phyloP scores from a whole-genome alignment of 2,329 filamentous ascomycete genomes.

The Tolypocladium tundrense region DNA sequence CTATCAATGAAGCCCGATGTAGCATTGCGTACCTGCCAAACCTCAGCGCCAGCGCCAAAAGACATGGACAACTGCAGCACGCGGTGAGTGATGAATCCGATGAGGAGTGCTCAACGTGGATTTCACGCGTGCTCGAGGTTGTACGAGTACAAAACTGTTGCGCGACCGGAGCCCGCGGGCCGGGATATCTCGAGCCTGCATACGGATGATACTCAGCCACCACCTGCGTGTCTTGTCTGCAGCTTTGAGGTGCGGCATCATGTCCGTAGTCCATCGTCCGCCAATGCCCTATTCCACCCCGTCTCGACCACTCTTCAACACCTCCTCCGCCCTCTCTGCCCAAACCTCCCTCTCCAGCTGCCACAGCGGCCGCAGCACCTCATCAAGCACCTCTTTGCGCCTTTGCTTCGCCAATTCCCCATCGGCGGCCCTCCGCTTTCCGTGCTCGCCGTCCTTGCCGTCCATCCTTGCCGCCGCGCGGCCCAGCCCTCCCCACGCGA shows the following conservation, averaged over 20 bases:
- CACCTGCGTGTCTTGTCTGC: background rate
- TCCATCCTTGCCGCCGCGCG: slow-evolving; percentile 4
- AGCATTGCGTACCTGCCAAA: background rate
- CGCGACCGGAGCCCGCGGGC: background rate
- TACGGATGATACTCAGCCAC: background rate
- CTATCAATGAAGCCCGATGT: background rate
- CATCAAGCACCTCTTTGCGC: background rate
- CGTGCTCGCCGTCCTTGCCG: slow-evolving; percentile 20
- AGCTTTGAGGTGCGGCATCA: background rate
- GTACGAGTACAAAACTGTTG: background rate
- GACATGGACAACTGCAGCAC: background rate
- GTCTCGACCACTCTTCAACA: background rate
- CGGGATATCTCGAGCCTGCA: background rate
- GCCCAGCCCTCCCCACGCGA: slow-evolving; percentile 8
- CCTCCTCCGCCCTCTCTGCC: slow-evolving; percentile 18
- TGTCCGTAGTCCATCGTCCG: background rate
- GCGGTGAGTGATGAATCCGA: background rate
- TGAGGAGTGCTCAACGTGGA: background rate
- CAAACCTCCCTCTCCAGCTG: slow-evolving; percentile 62
- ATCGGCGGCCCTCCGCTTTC: slow-evolving; percentile 31
- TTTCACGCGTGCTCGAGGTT: background rate
- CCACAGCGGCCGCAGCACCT: slow-evolving; percentile 48
- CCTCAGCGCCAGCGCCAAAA: background rate
- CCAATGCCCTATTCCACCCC: background rate
- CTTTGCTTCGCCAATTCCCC: slow-evolving; percentile 7